Evolutionary conservation across 768 basidiomycete genomes (phyloP), one percentile per base, ranked within the genome.

Genomic region (Thelephora ganbajun): DNA sequence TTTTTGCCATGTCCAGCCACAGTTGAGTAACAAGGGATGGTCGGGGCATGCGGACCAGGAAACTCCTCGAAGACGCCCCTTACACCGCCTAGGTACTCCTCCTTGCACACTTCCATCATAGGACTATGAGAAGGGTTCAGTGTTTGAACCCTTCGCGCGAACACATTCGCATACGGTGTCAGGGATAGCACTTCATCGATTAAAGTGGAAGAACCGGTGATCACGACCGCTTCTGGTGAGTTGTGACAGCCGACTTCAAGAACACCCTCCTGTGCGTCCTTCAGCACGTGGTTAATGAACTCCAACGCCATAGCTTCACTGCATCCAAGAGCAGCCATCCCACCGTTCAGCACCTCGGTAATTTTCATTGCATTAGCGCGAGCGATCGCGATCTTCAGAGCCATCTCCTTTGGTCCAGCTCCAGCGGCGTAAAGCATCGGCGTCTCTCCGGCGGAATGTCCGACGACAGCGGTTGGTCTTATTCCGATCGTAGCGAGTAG

Each of bases 401-500:
- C 70, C 62, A 69, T 59, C 0, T 59, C 61, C 44, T 65, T 64
- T 0, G 66, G 53, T 2, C 56, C 63, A 3, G 72, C 69, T 16
- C 70, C 69, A 4, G 68, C 69, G 0, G 69, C 65, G 46, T 70
- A 70, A 12, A 72, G 50, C 13, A 72, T 43, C 0, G 67, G 66
- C 0, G 69, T 68, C 51, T 73, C 72, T 7, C 72, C 72, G 11
- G 70, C 69, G 16, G 71, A 72, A 54, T 72, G 70, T 0, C 72
- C 72, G 3, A 73, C 43, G n/a, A 72, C 56, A 5, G 59, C 56
- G 41, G 69, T 63, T 0, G 72, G 69, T 12, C 46, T 50, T 37
- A 70, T 46, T 7, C 67, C 66, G 13, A 70, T 37, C 41, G 59
- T 59, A 1, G 49, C 50, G 1, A 72, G 52, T 2, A 68, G 58